Base-by-base conservation (phyloP, 2,329 filamentous ascomycete genomes). In the Neopestalotiopsis rosae region DNA sequence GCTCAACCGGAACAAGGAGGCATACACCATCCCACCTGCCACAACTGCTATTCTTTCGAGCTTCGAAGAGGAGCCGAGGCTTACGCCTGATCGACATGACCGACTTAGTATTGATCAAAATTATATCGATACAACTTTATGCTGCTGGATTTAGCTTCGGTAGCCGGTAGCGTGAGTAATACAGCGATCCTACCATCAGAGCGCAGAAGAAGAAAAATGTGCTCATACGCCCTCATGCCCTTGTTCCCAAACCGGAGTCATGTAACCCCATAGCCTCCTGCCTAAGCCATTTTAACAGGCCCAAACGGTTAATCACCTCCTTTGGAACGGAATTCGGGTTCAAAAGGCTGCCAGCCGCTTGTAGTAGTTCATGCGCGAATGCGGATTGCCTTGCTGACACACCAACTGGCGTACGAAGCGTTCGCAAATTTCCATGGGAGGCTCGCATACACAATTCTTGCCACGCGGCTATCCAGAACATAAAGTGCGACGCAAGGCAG, bases 161-260 rank as follows among this genome's bases (percentile, higher is more conserved):
- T 20, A 20, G 56, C 56, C 24, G 24, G 24, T 28, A 28, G 24
- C 24, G n/a, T 9, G 56, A 58, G 13, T n/a, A 30, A 24, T 58
- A 58, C 42, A 45, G n/a, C 5, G 42, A 17, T 45, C 4, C 4
- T 14, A 30, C 56, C 56, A 24, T 12, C 24, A 28, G 24, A 28
- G 24, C 24, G 24, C 24, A 28, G 24, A 28, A 28, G n/a, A 9
- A 30, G 13, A 12, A 58, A 58, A 58, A 58, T 20, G 12, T 58
- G 56, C 56, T 58, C 56, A 58, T 58, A 58, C 28, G 28, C 56
- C 56, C 56, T 58, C 56, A 20, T 30, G 13, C 56, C 56, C 56
- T 30, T 20, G 56, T 6, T 24, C 5, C 28, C 13, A 24, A 30
- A 12, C 56, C n/a, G 28, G 9, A 24, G n/a, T 20, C 56, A 58